A percentile compares a stretch with the other conserved stretches of the same genome.
Evolutionary conservation across 257 asterid genomes (phyloP).

Genomic region (Scutellaria minor): DNA sequence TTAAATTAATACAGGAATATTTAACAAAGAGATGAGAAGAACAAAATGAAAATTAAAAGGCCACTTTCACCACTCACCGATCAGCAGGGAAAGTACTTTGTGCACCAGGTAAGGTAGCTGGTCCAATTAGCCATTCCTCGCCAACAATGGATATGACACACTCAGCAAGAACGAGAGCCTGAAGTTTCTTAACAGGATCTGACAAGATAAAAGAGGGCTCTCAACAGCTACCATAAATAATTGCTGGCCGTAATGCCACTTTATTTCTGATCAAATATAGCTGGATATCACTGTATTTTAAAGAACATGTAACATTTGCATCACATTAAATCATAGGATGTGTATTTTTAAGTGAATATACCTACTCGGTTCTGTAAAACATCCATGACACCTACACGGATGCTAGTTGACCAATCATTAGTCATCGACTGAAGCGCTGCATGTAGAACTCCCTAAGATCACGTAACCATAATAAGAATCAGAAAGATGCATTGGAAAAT

Average conservation of each 20-base stretch:
- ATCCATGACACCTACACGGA: slow-evolving; percentile 75
- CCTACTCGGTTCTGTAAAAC: slow-evolving; percentile 89
- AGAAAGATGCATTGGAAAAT: slow-evolving; percentile 24
- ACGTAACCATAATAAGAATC: slow-evolving; percentile 34
- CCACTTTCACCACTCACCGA: slow-evolving; percentile 50
- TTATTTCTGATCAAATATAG: neutral
- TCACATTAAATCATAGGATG: slow-evolving; percentile 26
- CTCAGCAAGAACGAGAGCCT: slow-evolving; percentile 84
- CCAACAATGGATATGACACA: slow-evolving; percentile 67
- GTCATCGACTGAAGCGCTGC: slow-evolving; percentile 50
- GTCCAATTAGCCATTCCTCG: slow-evolving; percentile 78
- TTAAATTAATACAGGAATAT: slow-evolving; percentile 16
- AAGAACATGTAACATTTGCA: slow-evolving; percentile 21
- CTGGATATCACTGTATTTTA: slow-evolving; percentile 2
- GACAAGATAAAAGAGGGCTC: slow-evolving; percentile 21
- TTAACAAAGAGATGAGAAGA: slow-evolving; percentile 18
- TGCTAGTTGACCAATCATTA: slow-evolving; percentile 59
- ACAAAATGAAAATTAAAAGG: slow-evolving; percentile 18
- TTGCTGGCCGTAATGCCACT: slow-evolving; percentile 16
- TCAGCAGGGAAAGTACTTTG: slow-evolving; percentile 56
- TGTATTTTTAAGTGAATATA: slow-evolving; percentile 41
- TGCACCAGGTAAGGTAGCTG: slow-evolving; percentile 47
- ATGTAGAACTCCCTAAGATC: slow-evolving; percentile 60
- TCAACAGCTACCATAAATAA: slow-evolving; percentile 17
- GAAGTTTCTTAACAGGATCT: slow-evolving; percentile 77